These are phyloP conservation scores for Verticillium dahliae DNA, from an alignment of 2,329 filamentous ascomycete species.

Conservation along the genomic window DNA sequence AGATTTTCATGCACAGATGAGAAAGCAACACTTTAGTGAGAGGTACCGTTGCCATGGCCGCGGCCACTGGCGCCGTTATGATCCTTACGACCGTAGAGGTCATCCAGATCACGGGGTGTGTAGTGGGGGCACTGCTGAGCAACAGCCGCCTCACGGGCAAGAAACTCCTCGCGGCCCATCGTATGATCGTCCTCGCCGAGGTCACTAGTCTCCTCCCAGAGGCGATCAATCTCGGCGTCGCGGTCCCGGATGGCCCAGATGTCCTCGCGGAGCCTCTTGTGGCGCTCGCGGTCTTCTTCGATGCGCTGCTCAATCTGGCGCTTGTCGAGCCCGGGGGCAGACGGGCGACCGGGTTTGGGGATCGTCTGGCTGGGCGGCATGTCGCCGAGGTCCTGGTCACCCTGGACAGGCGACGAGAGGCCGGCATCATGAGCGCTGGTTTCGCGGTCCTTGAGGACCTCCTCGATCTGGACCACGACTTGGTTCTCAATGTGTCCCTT, in stretches of 20 bases:
- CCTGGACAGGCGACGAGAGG: conserved; percentile 41
- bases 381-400: conserved; percentile 32
- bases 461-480: conserved; percentile 73
- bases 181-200: conserved; percentile 81
- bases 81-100: not conserved
- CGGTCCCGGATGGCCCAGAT: conserved; percentile 80
- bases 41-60: not conserved
- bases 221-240: conserved; percentile 65
- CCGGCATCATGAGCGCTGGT: conserved; percentile 50
- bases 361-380: conserved; percentile 33
- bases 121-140: conserved; percentile 8
- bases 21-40: not conserved
- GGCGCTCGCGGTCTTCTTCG: conserved; percentile 90
- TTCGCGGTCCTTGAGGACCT: conserved; percentile 74
- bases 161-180: conserved; percentile 65
- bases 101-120: not conserved
- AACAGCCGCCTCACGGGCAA: conserved; percentile 32
- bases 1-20: not conserved
- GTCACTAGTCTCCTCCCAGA: conserved; percentile 85
- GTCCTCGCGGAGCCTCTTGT: conserved; percentile 84
- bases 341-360: conserved; percentile 25
- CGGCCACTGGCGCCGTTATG: not conserved
- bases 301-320: conserved; percentile 91
- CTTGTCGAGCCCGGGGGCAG: conserved; percentile 57
- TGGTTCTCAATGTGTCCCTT: conserved; percentile 70